Conservation (phyloP, 306 rosid species). For the Biancaea sappan region DNA sequence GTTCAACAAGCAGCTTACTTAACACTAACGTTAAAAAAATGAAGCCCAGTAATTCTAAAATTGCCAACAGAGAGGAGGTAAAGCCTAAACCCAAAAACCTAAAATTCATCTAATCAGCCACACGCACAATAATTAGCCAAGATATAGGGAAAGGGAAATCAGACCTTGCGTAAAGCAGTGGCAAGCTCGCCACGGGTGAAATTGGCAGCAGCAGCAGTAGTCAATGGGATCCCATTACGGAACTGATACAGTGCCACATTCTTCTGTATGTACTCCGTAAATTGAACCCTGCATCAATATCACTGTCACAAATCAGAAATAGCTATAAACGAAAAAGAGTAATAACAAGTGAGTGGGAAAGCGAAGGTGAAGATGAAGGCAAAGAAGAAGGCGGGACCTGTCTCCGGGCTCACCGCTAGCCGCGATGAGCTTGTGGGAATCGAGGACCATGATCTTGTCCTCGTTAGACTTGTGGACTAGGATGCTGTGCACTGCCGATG, state of each 20-base stretch:
- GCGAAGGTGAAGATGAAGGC: too few species aligned
- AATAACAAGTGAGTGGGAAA: background rate
- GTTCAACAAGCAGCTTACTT: background rate
- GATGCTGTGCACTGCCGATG: constrained; percentile 94
- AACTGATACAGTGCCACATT: constrained; percentile 77
- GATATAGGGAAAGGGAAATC: background rate
- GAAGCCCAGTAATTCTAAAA: background rate
- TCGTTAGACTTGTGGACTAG: constrained; percentile 93
- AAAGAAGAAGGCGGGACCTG: constrained; percentile 48
- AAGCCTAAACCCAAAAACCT: background rate
- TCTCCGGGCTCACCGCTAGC: constrained; percentile 98
- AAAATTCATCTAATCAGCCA: background rate
- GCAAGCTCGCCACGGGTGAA: constrained; percentile 85
- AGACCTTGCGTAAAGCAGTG: constrained; percentile 80
- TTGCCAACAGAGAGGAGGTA: background rate
- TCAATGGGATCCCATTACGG: constrained; percentile 76
- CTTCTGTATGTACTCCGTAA: constrained; percentile 79
- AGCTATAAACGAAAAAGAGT: background rate
- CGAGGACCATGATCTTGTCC: constrained; percentile 98
- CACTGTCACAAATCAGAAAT: background rate
- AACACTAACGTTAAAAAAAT: background rate
- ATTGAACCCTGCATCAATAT: constrained; percentile 61
- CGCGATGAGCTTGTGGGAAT: constrained; percentile 94
- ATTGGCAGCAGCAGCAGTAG: constrained; percentile 81
- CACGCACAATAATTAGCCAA: background rate